Evolutionary conservation across 2,329 filamentous ascomycete species (phyloP), one percentile per base, ranked within the genome.

Genomic region (Apiospora phragmitis): DNA sequence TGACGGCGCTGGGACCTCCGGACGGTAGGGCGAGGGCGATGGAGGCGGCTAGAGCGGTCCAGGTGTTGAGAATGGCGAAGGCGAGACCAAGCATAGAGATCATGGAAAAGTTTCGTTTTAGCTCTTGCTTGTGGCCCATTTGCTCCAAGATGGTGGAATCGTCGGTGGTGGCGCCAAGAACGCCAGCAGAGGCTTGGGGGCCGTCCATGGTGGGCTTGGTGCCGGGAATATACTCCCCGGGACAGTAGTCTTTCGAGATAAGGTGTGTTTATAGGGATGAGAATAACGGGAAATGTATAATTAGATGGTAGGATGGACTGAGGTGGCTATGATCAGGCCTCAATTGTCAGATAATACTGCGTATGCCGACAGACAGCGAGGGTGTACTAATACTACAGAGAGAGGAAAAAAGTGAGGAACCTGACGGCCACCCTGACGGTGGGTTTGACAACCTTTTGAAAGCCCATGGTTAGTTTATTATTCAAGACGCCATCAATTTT

Each of bases 1-100:
- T 87, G 51, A 94, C 91, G 71, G 90, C 87, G 9, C 88, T 89
- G 26, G 90, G 87, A 0, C 93, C 93, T 55, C 93, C 93, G 18
- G 89, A 92, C 0, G 92, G 91, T 42, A 95, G 83, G 26, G 84
- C 84, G 14, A 86, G 78, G 18, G 79, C 80, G 70, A 87, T 82
- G 14, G 84, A 85, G 3, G 85, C 83, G 9, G 84, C 82, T 65
- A 86, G 80, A 7, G 85, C 85, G 0, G 85, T 86, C 71, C 84
- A 85, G 69, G 80, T 83, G 80, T 86, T 85, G 74, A 86, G 82
- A 65, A 85, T 85, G 72, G 84, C 83, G 71, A 86, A 85, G 11
- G 83, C 84, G 32, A 86, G 80, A 11, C 84, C 84, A 3, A 86
- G 81, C 80, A 86, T 85, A 67, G 79, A 84, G 18, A 85, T 70